Conservation (phyloP, 2,329 filamentous ascomycete species). For the Coleophoma cylindrospora region DNA sequence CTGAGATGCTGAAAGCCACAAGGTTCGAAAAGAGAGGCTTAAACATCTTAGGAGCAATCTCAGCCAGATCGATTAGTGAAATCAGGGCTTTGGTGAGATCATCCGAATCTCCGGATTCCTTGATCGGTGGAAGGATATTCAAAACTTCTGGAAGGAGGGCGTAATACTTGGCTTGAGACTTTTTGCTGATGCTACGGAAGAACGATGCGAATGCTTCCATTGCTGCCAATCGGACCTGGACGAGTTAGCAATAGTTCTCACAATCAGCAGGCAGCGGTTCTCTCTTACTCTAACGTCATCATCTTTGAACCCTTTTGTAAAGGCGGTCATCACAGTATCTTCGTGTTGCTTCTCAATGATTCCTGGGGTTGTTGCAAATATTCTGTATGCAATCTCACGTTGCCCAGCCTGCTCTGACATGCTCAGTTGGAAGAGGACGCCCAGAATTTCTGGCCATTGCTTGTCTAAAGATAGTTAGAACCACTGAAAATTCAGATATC, state of each 20-base stretch:
- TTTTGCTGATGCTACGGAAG: conserved; percentile 87
- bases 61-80: conserved; percentile 88
- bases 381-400: conserved; percentile 88
- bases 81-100: conserved; percentile 86
- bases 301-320: conserved; percentile 89
- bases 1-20: conserved; percentile 86
- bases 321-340: conserved; percentile 81
- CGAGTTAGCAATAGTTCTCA: conserved; percentile 4
- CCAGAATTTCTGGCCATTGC: conserved; percentile 84
- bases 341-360: conserved; percentile 97
- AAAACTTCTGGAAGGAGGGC: conserved; percentile 83
- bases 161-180: conserved; percentile 84
- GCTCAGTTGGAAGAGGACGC: conserved; percentile 82
- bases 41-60: conserved; percentile 96
- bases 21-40: conserved; percentile 89
- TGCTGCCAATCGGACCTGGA: conserved; percentile 79
- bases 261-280: not conserved
- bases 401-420: conserved; percentile 78
- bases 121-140: conserved; percentile 90
- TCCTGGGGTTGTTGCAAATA: conserved; percentile 90
- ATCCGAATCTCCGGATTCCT: conserved; percentile 85
- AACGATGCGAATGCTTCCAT: conserved; percentile 97
- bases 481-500: not conserved
- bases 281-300: conserved; percentile 66
- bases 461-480: conserved; percentile 50